These are phyloP conservation scores for Melampsora larici-populina DNA, from an alignment of 1,284 basidiomycete genomes.

Conservation along the genomic window DNA sequence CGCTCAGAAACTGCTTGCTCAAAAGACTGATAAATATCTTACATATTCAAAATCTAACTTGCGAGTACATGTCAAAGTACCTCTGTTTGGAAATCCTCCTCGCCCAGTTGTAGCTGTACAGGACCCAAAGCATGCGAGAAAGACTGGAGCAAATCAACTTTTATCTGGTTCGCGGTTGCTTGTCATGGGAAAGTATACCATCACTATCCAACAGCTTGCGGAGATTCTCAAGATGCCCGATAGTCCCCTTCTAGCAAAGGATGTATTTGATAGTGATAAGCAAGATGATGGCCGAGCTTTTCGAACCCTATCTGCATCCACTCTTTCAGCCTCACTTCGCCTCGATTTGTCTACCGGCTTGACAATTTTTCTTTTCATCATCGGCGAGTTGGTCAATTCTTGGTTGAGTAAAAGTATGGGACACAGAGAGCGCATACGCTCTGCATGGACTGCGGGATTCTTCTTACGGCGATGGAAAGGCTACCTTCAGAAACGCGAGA, in stretches of 20 bases:
- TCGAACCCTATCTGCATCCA: neutral
- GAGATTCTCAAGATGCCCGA: too few species aligned
- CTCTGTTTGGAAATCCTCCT: conserved; percentile 5
- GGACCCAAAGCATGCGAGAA: too few species aligned
- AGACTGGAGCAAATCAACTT: too few species aligned
- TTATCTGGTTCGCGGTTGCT: conserved; percentile 6
- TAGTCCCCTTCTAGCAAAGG: neutral
- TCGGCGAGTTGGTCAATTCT: conserved; percentile 17
- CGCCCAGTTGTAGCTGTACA: too few species aligned
- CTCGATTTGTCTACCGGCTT: conserved; percentile 1
- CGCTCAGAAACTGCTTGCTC: neutral
- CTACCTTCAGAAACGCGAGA: too few species aligned
- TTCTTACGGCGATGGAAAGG: too few species aligned
- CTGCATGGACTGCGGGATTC: too few species aligned
- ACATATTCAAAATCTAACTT: neutral
- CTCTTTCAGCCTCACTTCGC: neutral
- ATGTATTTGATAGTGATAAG: too few species aligned
- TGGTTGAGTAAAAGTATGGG: conserved; percentile 9
- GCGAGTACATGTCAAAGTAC: neutral
- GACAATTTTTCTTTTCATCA: neutral
- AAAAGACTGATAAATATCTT: neutral
- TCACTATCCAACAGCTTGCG: conserved; percentile 15
- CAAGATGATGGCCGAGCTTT: too few species aligned
- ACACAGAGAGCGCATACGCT: neutral
- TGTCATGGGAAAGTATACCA: conserved; percentile 8